A percentile compares a stretch with the other conserved stretches of the same genome.
phyloP scores from a whole-genome alignment of 495 filamentous ascomycete species.

The Lichina pygmaea region DNA sequence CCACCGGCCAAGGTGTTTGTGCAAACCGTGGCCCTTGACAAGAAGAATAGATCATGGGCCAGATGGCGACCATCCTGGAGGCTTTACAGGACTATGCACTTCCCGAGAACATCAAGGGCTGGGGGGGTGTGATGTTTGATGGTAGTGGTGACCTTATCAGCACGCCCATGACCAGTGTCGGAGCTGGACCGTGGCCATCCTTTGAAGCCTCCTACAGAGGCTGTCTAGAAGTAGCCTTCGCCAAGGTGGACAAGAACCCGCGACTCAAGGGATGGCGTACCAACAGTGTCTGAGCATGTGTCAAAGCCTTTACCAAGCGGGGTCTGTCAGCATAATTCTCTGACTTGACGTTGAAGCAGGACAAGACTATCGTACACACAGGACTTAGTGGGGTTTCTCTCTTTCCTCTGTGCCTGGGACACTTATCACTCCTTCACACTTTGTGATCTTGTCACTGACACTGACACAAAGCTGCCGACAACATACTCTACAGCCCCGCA shows the following conservation, averaged over 20 bases:
- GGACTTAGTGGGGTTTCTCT: background rate
- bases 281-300: background rate
- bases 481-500: background rate
- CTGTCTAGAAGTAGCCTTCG: background rate
- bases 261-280: background rate
- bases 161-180: constrained; percentile 8
- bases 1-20: constrained; percentile 4
- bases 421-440: background rate
- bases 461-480: background rate
- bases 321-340: background rate
- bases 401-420: background rate
- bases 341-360: background rate
- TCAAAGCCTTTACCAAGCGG: background rate
- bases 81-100: constrained; percentile 9
- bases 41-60: constrained; percentile 6
- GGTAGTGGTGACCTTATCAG: constrained; percentile 7
- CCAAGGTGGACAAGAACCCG: background rate
- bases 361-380: background rate
- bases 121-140: constrained; percentile 10
- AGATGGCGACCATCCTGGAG: constrained; percentile 8
- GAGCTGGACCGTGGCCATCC: constrained; percentile 8
- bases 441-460: background rate
- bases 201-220: background rate
- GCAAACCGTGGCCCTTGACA: constrained; percentile 3
- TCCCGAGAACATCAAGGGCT: constrained; percentile 8